Evolutionary conservation across 139 green algal species (phyloP), one percentile per base, ranked within the genome.

Genomic region (Chlamydomonas sp.): DNA sequence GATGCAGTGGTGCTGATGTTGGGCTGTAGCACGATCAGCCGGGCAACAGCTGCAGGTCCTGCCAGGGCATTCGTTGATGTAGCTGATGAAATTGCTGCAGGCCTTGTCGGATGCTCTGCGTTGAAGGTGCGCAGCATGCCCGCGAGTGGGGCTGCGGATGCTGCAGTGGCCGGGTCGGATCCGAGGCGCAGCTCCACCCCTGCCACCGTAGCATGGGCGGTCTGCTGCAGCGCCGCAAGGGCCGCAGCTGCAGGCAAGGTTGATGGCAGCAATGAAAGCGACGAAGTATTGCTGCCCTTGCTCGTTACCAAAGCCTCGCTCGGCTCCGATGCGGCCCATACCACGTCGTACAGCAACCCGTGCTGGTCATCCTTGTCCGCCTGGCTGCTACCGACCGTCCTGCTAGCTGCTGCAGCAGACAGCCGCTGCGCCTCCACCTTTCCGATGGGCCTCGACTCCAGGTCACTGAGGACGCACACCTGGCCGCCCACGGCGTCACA

Each of bases 51-150:
- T 6, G 64, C 31, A 49, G 75, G 49, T 16, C 14, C 16, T 0
- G 31, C 59, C 7, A 18, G n/a, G n/a, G n/a, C n/a, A n/a, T n/a
- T n/a, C n/a, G 57, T 15, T 31, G 59, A 10, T 58, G 9, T 5
- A 6, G 73, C 20, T 91, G 90, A 73, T 87, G 91, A 0, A 85
- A n/a, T n/a, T n/a, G n/a, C n/a, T n/a, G n/a, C n/a, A n/a, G n/a
- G n/a, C n/a, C 85, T 59, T 14, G 78, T 62, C 1, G 87, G 80
- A 18, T 92, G 71, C 80, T 93, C 90, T 0, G 90, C 90, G 88
- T 92, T 90, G 86, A 86, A 94, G 8, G 93, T 75, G 2, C 93
- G 87, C n/a, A 91, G 71, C 73, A 94, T 77, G 86, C 93, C 93
- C 6, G 63, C 74, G 5, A 79, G n/a, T 1, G 77, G 17, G 1